Conservation (phyloP, 768 basidiomycete species). For the Tulasnella sp. region DNA sequence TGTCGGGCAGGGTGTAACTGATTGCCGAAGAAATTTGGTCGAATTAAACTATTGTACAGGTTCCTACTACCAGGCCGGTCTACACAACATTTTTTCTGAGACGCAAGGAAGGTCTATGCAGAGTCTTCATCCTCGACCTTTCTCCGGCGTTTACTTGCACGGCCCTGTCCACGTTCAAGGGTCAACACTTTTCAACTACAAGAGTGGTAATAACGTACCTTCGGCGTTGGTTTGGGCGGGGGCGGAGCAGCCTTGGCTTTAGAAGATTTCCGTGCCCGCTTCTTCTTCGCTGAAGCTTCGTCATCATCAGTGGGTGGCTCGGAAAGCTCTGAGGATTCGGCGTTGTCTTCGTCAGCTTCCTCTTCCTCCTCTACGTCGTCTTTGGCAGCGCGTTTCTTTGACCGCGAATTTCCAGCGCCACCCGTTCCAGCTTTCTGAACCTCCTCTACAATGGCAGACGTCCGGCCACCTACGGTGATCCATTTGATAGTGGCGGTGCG, state of each 20-base stretch:
- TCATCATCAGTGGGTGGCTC: background rate
- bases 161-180: background rate
- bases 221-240: background rate
- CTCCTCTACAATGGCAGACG: conserved; percentile 62
- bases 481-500: conserved; percentile 64
- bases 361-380: background rate
- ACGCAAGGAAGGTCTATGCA: background rate
- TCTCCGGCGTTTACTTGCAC: background rate
- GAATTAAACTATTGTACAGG: background rate
- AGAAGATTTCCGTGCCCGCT: background rate
- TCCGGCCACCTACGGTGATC: conserved; percentile 67
- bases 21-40: background rate
- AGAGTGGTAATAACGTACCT: background rate
- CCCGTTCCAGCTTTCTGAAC: conserved; percentile 40
- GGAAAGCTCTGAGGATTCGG: background rate
- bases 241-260: background rate
- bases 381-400: background rate
- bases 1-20: too few species aligned
- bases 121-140: background rate
- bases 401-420: background rate
- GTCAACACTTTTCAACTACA: background rate
- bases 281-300: background rate
- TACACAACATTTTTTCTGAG: too few species aligned
- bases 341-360: background rate
- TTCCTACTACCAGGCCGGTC: too few species aligned